Evolutionary conservation across 2,329 filamentous ascomycete genomes (phyloP).

Genomic region (Alternaria burnsii): DNA sequence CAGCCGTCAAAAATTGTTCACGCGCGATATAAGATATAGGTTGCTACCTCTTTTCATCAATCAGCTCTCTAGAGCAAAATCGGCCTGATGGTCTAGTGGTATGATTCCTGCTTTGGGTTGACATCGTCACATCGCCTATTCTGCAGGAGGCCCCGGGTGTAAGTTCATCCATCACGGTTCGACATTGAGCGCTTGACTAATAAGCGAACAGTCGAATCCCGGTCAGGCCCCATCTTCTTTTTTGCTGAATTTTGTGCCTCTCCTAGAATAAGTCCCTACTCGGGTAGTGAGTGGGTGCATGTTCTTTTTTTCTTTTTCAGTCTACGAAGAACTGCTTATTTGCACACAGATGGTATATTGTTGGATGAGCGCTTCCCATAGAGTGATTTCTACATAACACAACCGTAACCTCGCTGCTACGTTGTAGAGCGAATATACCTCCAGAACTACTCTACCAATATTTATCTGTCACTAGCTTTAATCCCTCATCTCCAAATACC

Average conservation of each 20-base stretch:
- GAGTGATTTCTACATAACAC: neutral
- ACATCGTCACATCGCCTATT: conserved; percentile 16
- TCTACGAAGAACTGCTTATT: neutral
- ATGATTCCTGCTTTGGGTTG: conserved; percentile 39
- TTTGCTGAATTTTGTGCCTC: neutral
- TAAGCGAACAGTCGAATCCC: conserved; percentile 35
- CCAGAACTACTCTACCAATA: conserved; percentile 25
- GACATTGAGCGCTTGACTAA: conserved; percentile 16
- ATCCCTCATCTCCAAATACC: conserved; percentile 31
- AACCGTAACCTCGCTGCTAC: neutral
- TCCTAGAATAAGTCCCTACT: fast-evolving
- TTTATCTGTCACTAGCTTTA: conserved; percentile 36
- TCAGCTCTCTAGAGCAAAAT: conserved; percentile 3
- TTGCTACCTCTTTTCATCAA: neutral
- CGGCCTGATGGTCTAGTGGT: conserved; percentile 34
- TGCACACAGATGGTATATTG: neutral
- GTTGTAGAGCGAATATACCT: neutral
- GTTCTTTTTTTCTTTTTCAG: neutral
- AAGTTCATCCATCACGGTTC: conserved; percentile 30
- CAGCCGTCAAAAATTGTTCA: neutral
- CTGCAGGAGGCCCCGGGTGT: conserved; percentile 44
- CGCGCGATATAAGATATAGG: fast-evolving
- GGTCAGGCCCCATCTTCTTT: conserved; percentile 36
- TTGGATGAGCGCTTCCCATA: neutral
- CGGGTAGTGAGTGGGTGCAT: fast-evolving